Percentiles rank a stretch among this genome's conserved stretches.
These are phyloP conservation scores for Cyberlindnera japonica DNA, from an alignment of 805 yeast species.

Conservation along the genomic window DNA sequence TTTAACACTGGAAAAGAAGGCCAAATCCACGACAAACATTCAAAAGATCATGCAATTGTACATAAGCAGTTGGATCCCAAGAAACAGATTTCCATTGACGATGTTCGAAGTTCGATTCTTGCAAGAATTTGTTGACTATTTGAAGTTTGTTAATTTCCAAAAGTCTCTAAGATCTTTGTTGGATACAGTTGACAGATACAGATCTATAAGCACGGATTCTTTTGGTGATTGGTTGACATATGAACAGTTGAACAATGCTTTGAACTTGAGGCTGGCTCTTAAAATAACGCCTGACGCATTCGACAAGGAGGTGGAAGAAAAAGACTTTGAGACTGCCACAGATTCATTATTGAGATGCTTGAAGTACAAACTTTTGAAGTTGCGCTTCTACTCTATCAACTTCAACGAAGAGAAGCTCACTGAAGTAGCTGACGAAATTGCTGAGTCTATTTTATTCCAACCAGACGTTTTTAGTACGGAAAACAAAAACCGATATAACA, in stretches of 20 bases:
- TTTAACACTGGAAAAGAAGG: constrained; percentile 32
- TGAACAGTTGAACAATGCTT: constrained; percentile 13
- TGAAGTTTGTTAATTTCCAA: constrained; percentile 21
- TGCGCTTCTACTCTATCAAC: constrained; percentile 15
- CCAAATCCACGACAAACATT: constrained; percentile 31
- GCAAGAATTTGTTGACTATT: constrained; percentile 16
- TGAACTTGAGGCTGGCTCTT: constrained; percentile 11
- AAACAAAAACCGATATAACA: constrained; percentile 13
- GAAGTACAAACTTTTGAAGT: constrained; percentile 12
- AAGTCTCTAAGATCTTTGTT: constrained; percentile 15
- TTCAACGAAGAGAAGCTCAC: constrained; percentile 14
- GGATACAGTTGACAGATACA: constrained; percentile 13
- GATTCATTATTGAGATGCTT: constrained; percentile 9
- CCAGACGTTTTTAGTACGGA: constrained; percentile 10
- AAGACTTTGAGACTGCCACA: constrained; percentile 1
- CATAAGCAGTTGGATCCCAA: constrained; percentile 30
- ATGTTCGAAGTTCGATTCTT: constrained; percentile 20
- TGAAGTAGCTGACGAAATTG: constrained; percentile 8
- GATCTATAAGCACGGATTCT: background rate
- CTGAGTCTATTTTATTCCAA: background rate
- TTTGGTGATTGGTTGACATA: constrained; percentile 18
- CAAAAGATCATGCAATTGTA: constrained; percentile 30
- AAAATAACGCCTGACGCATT: constrained; percentile 7
- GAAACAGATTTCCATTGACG: constrained; percentile 13
- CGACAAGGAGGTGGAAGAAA: background rate